phyloP scores from a whole-genome alignment of 164 flowering plant genomes.

The Chimonanthus praecox region DNA sequence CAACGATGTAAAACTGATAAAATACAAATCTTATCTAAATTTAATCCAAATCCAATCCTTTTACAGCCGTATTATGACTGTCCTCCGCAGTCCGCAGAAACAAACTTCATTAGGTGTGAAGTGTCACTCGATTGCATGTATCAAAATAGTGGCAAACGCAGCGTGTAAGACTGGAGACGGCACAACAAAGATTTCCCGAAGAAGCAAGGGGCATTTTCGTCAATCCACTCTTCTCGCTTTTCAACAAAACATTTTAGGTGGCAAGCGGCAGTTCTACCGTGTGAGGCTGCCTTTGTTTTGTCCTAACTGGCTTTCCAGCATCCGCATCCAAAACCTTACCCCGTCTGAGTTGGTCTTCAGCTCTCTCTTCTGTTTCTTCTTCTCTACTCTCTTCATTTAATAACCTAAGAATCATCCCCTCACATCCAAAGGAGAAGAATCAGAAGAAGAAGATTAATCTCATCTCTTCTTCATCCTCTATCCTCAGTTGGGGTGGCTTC shows the following conservation, averaged over 20 bases:
- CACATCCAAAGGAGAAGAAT: neutral
- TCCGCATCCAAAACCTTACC: neutral
- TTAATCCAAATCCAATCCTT: too few species aligned
- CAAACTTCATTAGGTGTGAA: too few species aligned
- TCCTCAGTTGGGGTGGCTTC: neutral
- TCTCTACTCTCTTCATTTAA: neutral
- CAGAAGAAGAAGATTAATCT: neutral
- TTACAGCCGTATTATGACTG: too few species aligned
- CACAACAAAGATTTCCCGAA: too few species aligned
- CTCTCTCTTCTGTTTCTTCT: neutral
- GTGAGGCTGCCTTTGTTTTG: conserved; percentile 14
- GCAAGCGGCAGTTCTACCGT: conserved; percentile 9
- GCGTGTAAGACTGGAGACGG: too few species aligned
- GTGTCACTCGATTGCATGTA: too few species aligned
- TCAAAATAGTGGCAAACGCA: too few species aligned
- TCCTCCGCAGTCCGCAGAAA: too few species aligned
- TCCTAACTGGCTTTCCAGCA: conserved; percentile 16
- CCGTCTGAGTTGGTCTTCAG: neutral
- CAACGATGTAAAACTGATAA: too few species aligned
- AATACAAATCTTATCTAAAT: too few species aligned
- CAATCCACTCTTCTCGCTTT: too few species aligned
- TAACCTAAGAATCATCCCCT: neutral
- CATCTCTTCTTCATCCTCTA: conserved; percentile 2
- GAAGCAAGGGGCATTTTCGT: too few species aligned
- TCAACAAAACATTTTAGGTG: neutral